These are phyloP conservation scores for Ogataea pini DNA, from an alignment of 805 yeast genomes.

Conservation along the genomic window DNA sequence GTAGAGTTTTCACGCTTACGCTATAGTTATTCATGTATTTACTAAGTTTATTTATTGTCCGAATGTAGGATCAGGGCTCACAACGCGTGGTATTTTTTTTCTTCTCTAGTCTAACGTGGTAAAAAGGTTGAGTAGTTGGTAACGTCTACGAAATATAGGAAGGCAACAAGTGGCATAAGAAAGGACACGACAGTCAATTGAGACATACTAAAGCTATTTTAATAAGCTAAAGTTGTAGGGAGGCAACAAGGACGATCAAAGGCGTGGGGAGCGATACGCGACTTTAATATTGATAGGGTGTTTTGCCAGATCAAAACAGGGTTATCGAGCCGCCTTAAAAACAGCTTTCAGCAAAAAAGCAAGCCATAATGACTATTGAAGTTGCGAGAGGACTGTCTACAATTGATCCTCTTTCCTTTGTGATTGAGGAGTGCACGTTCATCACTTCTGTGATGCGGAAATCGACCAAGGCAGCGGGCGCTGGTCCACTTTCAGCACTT, in stretches of 20 bases:
- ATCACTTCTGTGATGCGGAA: slow-evolving; percentile 90
- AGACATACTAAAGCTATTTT: background rate
- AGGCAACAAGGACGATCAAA: background rate
- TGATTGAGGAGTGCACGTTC: slow-evolving; percentile 84
- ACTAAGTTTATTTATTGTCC: background rate
- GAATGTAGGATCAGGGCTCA: background rate
- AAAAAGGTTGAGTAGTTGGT: background rate
- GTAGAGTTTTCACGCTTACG: background rate
- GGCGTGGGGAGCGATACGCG: background rate
- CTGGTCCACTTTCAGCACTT: slow-evolving; percentile 81
- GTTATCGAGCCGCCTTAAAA: slow-evolving; percentile 3
- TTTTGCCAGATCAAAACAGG: slow-evolving; percentile 7
- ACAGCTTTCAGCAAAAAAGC: background rate
- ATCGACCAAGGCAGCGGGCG: slow-evolving; percentile 62
- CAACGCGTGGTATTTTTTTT: background rate
- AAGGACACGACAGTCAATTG: slow-evolving; percentile 1
- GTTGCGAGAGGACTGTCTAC: slow-evolving; percentile 32
- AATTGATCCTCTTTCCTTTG: slow-evolving; percentile 77
- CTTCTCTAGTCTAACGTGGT: slow-evolving; percentile 6
- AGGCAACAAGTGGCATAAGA: background rate
- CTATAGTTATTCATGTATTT: background rate
- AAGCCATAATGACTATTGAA: background rate
- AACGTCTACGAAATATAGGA: background rate
- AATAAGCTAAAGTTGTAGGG: background rate
- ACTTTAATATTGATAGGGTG: background rate